Evolutionary conservation across 805 yeast species (phyloP).

Genomic region (Scheffersomyces amazonensis): DNA sequence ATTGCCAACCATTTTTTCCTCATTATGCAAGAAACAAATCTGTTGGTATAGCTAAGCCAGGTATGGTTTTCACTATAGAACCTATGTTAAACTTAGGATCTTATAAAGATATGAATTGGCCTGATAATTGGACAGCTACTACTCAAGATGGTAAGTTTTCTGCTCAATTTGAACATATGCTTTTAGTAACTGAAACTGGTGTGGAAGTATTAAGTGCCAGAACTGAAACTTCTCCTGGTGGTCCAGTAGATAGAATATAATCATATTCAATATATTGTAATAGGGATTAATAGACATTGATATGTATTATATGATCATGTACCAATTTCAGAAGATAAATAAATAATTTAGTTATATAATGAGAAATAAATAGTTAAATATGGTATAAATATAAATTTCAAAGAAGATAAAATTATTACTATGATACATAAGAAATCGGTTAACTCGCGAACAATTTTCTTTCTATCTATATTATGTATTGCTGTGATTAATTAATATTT

Average conservation of each 20-base stretch:
- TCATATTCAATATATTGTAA: too few relatives aligned
- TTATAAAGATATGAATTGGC: constrained; percentile 84
- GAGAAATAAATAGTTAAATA: too few relatives aligned
- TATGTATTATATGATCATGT: too few relatives aligned
- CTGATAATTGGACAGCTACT: constrained; percentile 94
- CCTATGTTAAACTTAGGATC: constrained; percentile 93
- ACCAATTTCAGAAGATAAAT: too few relatives aligned
- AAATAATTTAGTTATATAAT: too few relatives aligned
- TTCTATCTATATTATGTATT: too few relatives aligned
- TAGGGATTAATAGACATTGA: too few relatives aligned
- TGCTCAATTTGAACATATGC: constrained; percentile 95
- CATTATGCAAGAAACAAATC: constrained; percentile 94
- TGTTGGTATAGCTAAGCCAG: constrained; percentile 90
- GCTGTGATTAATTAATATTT: too few relatives aligned
- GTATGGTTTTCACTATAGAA: constrained; percentile 95
- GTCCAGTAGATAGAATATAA: constrained; percentile 60
- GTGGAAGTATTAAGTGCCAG: constrained; percentile 90
- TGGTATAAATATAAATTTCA: too few relatives aligned
- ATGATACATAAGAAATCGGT: too few relatives aligned
- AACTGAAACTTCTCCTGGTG: constrained; percentile 82
- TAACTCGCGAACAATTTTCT: too few relatives aligned
- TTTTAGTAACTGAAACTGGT: constrained; percentile 90
- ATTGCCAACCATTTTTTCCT: constrained; percentile 87
- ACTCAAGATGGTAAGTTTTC: constrained; percentile 87
- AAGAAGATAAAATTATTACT: too few relatives aligned